Evolutionary conservation across 2,329 filamentous ascomycete species (phyloP), one percentile per base, ranked within the genome.

Genomic region (Alternaria consortialis): DNA sequence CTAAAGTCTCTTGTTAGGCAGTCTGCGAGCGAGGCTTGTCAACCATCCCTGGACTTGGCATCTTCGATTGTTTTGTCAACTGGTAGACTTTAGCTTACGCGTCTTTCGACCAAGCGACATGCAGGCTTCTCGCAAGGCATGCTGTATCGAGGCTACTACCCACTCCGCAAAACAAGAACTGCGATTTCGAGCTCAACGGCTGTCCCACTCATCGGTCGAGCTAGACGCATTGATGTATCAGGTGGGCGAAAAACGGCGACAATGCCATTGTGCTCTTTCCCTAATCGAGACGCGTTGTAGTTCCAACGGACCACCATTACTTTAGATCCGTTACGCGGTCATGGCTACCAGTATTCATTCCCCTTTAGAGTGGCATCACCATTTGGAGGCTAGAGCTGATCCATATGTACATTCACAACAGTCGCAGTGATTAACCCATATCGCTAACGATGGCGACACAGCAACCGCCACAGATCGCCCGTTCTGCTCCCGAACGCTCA

Each of bases 61-160:
- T 32, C 15, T 42, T 52, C 36, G 25, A 43, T 53, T 34, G 11
- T 2, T 9, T 31, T 31, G 37, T 42, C 17, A 3, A 36, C 32
- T 27, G 27, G 13, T 7, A 27, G 9, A 9, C 13, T 23, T 4
- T 5, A 8, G 37, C 51, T 42, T 43, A 53, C 51, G 51, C 51
- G 51, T 53, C 51, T 53, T 23, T 43, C 27, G 31, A 34, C 46
- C 32, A 50, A 36, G 20, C 27, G 20, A 37, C 25, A 53, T 11
- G 7, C 37, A 9, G 37, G 17, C 51, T 5, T 53, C 17, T 53
- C 51, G 51, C 51, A 53, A 42, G 25, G 7, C n/a, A 53, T 42
- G 36, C 51, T 53, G 1, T 5, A 43, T 40, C 13, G 51, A 42
- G 51, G 12, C 29, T n/a, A 37, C 27, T 52, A 34, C 8, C 39